Base-by-base conservation (phyloP, 2,329 filamentous ascomycete species). In the Xylariaceae sp. region DNA sequence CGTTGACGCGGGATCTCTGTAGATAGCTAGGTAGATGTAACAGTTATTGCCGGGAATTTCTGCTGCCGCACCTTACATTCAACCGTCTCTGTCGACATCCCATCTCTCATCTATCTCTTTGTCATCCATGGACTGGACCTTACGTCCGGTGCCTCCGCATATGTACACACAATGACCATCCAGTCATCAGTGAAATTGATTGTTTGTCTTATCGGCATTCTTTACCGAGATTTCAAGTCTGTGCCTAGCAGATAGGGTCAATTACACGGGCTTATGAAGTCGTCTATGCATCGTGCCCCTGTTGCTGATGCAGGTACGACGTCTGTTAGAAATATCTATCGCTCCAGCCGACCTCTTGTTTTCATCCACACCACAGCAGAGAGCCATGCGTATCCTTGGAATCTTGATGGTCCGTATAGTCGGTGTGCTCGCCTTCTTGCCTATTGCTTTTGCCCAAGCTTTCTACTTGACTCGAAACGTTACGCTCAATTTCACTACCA, bases 211-310 rank as follows among this genome's bases (percentile, higher is more conserved):
- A 14, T 12, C 3, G 12, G 32, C 12, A 14, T 16, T 12, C 14
- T 16, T 37, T 10, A 26, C 4, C 23, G 9, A 9, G 23, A 26
- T 26, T 4, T 26, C 23, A 4, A 9, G 23, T 4, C 23, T 26
- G 4, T 26, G 23, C 9, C 23, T 26, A 9, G 32, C 14, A 23
- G 26, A 20, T 51, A 16, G 40, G 48, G 21, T 50, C 54, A 44
- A 40, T 5, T 23, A 40, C 37, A 37, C 16, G 26, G 4, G 37
- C 40, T 21, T 42, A 47, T 54, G 52, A 54, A 60, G 50, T 60
- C 57, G 57, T 60, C 57, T 60, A 60, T 57, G 52, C 57, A 54
- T 57, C 57, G 55, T 57, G 21, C n/a, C 23, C 19, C 19, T 55
- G n/a, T 46, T 40, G 46, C 49, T 40, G 41, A 52, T 54, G 47